Conservation (phyloP, 805 yeast genomes). For the Myxozyma geophila region DNA sequence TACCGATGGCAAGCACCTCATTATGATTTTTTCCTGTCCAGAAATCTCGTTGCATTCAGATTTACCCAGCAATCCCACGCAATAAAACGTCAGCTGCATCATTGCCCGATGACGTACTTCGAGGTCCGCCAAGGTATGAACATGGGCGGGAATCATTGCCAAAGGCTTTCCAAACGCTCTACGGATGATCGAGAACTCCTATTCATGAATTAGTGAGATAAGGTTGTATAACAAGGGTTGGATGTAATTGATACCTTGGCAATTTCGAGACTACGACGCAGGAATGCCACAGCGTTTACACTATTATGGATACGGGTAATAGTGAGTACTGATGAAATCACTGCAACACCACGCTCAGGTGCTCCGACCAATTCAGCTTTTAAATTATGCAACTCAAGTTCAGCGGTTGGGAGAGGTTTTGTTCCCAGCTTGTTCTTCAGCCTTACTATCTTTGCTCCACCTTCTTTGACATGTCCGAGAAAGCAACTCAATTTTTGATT, state of each 20-base stretch:
- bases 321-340: constrained; percentile 42
- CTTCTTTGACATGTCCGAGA: constrained; percentile 40
- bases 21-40: constrained; percentile 34
- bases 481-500: constrained; percentile 41
- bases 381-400: constrained; percentile 40
- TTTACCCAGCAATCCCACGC: constrained; percentile 39
- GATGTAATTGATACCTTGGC: constrained; percentile 12
- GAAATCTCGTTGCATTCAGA: constrained; percentile 33
- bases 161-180: constrained; percentile 41
- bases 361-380: constrained; percentile 33
- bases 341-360: constrained; percentile 38
- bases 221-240: no score
- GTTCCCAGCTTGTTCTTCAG: constrained; percentile 45
- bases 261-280: constrained; percentile 39
- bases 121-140: constrained; percentile 40
- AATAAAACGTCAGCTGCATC: constrained; percentile 38
- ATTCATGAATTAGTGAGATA: constrained; percentile 23
- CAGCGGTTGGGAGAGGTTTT: constrained; percentile 44
- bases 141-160: constrained; percentile 39
- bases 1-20: constrained; percentile 42
- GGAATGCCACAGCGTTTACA: constrained; percentile 38
- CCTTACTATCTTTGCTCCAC: constrained; percentile 40
- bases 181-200: constrained; percentile 41
- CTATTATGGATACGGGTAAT: constrained; percentile 41
- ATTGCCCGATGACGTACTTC: constrained; percentile 38